Evolutionary conservation across 2,329 filamentous ascomycete species (phyloP), one percentile per base, ranked within the genome.

Genomic region (Plenodomus biglobosus): DNA sequence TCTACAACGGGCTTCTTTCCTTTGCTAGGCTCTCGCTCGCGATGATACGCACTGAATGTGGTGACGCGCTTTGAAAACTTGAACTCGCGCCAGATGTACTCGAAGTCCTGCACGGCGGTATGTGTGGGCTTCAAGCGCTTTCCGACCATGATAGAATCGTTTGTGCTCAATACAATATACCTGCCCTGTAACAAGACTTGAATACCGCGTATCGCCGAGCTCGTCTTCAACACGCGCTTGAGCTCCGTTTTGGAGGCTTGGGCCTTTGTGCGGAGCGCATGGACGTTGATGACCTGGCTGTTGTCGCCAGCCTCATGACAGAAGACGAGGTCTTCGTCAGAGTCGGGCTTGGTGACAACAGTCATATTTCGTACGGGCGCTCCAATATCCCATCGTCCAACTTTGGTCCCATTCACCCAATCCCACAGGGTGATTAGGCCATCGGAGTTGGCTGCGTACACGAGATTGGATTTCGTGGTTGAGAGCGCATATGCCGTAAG

Each of bases 141-240:
- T 13, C 88, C 89, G 40, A 92, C 63, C 24, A 88, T 74, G 34
- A 92, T 59, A 15, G 77, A 77, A 36, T 76, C 76, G 6, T 75
- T 76, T 18, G 79, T 75, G 13, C 79, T 76, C 17, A 80, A 81
- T 16, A 85, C 76, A 38, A 92, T 73, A 17, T 83, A 75, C 36
- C 78, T 78, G 7, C 85, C 86, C 39, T 80, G 74, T 15, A 76
- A 75, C 8, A 81, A 75, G 13, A 79, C 69, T 40, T 73, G 66
- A 15, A 79, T 58, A 32, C 65, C 68, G 13, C 58, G 59, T 8
- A 80, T 61, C 4, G 64, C 49, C 19, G 70, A 59, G 15, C 64
- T 66, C 2, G 66, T 70, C 59, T 73, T 74, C 8, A 76, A 54
- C 10, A 73, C 66, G 16, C 62, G 57, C 51, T 72, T 73, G 24